These are phyloP conservation scores for Thozetella sp. DNA, from an alignment of 495 filamentous ascomycete species.

Conservation along the genomic window DNA sequence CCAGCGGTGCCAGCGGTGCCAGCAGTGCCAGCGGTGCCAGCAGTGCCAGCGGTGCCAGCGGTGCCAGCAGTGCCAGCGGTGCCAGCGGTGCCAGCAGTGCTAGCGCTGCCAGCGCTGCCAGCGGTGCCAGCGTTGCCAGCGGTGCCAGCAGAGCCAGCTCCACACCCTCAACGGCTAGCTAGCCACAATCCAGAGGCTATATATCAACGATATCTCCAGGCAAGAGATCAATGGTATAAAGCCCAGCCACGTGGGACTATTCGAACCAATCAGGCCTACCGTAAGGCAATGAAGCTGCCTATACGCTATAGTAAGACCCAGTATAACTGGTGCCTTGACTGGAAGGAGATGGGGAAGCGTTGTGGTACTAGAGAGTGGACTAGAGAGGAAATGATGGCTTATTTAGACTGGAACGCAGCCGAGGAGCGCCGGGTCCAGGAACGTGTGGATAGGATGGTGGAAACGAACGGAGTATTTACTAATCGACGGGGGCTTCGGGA, in stretches of 20 bases:
- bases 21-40: background rate
- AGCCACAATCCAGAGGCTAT: background rate
- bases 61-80: background rate
- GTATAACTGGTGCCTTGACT: background rate
- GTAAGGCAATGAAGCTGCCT: background rate
- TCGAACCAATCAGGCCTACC: background rate
- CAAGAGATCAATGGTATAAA: background rate
- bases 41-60: background rate
- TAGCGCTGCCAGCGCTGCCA: background rate
- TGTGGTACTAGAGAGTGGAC: slow-evolving; percentile 6
- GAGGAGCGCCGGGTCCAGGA: background rate
- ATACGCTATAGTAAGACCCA: background rate
- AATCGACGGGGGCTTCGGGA: background rate
- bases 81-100: background rate
- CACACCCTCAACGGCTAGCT: no score
- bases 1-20: background rate
- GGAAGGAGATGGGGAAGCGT: slow-evolving; percentile 2
- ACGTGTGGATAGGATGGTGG: background rate
- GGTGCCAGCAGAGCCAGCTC: no score
- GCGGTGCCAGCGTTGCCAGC: background rate
- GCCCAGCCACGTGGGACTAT: background rate
- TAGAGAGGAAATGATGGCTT: slow-evolving; percentile 1
- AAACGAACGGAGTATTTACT: background rate
- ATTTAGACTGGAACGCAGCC: background rate
- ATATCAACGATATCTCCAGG: background rate